Percentiles rank a stretch among this genome's conserved stretches.
phyloP scores from a whole-genome alignment of 306 rosid genomes.

The Arachis hypogaea region DNA sequence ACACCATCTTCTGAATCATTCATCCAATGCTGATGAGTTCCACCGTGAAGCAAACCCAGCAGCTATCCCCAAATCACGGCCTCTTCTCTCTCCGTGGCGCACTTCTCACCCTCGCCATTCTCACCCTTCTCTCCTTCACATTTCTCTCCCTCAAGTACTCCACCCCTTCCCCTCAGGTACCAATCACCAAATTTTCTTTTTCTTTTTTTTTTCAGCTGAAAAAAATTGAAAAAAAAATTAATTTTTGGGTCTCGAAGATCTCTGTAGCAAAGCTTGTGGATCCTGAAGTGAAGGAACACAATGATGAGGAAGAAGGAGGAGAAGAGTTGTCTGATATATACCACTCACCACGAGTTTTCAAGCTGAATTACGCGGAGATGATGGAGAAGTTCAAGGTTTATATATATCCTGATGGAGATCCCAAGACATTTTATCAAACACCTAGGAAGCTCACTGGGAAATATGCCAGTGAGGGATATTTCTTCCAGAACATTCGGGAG shows the following conservation, averaged over 20 bases:
- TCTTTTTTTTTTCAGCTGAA: neutral
- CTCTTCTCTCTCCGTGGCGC: conserved; percentile 69
- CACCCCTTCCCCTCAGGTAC: conserved; percentile 53
- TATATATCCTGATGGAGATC: conserved; percentile 91
- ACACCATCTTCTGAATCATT: neutral
- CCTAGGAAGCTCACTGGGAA: conserved; percentile 96
- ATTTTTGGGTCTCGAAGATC: conserved; percentile 38
- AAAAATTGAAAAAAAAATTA: no score
- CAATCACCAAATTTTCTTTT: conserved; percentile 2
- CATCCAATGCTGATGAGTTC: conserved; percentile 49
- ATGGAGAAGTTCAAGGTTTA: conserved; percentile 83
- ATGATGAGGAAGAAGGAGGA: conserved; percentile 4
- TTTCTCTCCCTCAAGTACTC: conserved; percentile 67
- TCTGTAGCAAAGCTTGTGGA: conserved; percentile 37
- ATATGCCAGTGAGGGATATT: conserved; percentile 91
- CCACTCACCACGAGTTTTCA: conserved; percentile 76
- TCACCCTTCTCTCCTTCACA: conserved; percentile 76
- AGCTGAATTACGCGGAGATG: conserved; percentile 78
- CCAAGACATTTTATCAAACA: conserved; percentile 87
- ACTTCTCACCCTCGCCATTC: conserved; percentile 70
- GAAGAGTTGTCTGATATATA: conserved; percentile 54
- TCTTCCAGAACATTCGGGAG: conserved; percentile 91
- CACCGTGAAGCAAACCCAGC: conserved; percentile 53
- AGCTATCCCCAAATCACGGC: conserved; percentile 37
- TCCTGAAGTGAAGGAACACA: neutral